Evolutionary conservation across 768 basidiomycete species (phyloP), one percentile per base, ranked within the genome.

Genomic region (Tephrocybe sp.): DNA sequence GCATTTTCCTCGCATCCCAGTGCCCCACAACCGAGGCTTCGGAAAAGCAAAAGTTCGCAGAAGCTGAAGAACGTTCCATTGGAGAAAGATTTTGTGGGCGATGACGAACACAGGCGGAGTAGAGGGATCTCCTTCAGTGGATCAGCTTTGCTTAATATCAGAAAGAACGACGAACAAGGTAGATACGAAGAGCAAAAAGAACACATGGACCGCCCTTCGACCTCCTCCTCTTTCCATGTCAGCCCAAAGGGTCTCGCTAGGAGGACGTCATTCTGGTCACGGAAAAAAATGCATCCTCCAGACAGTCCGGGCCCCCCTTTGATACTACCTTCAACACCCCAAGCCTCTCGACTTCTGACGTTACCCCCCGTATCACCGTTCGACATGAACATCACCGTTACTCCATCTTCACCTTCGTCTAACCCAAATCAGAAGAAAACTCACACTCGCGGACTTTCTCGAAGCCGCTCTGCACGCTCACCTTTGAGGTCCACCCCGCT

Each of bases 211-310:
- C 48, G 23, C 20, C 48, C 50, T 23, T 39, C 51, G 9, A 26
- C 51, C 24, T 54, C 45, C 23, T 30, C 53, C 20, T 30, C 62
- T 33, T 51, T 67, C 4, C 65, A 62, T 46, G n/a, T 63, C 5
- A 54, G 68, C 17, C 64, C 74, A 6, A 78, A 75, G 34, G 59
- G 73, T 3, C 55, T 85, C 26, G 67, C 76, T 10, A 79, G 85
- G 45, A 82, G 81, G 63, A 60, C 81, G 9, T 89, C 88, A 5
- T 88, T 88, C 59, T 89, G 86, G 86, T 72, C 69, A 40, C 77
- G 80, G 52, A 83, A 74, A 67, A 74, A 79, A 51, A 54, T 65
- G 14, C 56, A 64, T 20, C 62, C 65, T 7, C 57, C 59, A 25
- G 54, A 54, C 48, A 23, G 23, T 34, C 41, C 46, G 15, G 23